Conservation (phyloP, 2,329 filamentous ascomycete species). For the Phoma sp. region DNA sequence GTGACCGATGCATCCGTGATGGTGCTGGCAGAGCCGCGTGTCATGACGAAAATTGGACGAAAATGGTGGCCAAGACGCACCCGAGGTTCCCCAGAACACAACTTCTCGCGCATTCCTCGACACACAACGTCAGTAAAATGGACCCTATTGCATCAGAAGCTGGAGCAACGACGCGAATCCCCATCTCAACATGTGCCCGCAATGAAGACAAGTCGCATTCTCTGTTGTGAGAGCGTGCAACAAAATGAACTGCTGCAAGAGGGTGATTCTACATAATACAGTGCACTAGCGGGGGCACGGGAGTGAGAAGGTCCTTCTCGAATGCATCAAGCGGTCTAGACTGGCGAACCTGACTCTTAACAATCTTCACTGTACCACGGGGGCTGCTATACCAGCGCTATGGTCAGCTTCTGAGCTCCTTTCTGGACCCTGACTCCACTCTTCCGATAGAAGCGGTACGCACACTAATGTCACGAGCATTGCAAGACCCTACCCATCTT, state of each 20-base stretch:
- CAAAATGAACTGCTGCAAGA: too few relatives aligned
- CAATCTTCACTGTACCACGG: not conserved
- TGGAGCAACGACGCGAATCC: conserved; percentile 7
- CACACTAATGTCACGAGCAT: conserved; percentile 9
- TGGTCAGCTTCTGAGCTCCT: conserved; percentile 5
- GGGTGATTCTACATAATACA: not conserved
- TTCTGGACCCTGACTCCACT: conserved; percentile 2
- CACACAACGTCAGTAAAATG: conserved; percentile 14
- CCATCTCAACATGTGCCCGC: conserved; percentile 6
- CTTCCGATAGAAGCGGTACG: not conserved
- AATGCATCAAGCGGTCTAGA: conserved; percentile 6
- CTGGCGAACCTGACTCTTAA: conserved; percentile 5
- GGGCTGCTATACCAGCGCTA: not conserved
- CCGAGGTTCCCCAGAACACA: not conserved
- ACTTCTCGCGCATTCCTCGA: not conserved
- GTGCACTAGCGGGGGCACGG: not conserved
- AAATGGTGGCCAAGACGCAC: conserved; percentile 16
- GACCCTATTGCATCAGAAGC: conserved; percentile 8
- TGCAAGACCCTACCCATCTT: not conserved
- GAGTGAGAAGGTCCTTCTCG: not conserved
- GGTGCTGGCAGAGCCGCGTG: conserved; percentile 9
- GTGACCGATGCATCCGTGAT: conserved; percentile 2
- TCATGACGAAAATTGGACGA: conserved; percentile 7
- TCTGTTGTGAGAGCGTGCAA: not conserved
- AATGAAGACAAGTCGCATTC: not conserved